These are phyloP conservation scores for Oryza officinalis DNA, from an alignment of 176 grass and related monocot species.

Conservation along the genomic window DNA sequence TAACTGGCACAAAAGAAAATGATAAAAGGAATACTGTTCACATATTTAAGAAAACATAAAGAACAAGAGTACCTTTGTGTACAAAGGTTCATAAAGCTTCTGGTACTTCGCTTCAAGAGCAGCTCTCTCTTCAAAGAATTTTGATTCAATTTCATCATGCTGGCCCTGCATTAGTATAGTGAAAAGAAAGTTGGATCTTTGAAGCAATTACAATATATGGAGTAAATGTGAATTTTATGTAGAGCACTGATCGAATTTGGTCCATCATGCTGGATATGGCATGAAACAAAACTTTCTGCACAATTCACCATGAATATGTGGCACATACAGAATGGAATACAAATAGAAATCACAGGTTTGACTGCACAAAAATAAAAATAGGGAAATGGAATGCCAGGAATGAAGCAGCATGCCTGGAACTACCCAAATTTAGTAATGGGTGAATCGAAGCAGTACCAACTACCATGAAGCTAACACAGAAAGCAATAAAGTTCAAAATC, in stretches of 20 bases:
- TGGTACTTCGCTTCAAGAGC: conserved; percentile 65
- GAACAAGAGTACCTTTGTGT: conserved; percentile 36
- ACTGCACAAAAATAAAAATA: conserved; percentile 13
- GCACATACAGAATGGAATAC: background rate
- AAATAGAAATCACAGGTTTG: background rate
- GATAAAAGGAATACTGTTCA: background rate
- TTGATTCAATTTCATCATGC: conserved; percentile 57
- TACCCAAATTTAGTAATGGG: background rate
- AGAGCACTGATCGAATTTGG: background rate
- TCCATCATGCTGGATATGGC: background rate
- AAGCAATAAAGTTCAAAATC: background rate
- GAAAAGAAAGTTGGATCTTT: background rate
- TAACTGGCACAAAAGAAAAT: background rate
- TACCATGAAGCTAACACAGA: background rate
- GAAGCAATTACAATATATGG: background rate
- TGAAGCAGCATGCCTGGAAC: background rate
- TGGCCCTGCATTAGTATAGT: conserved; percentile 35
- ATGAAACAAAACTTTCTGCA: background rate
- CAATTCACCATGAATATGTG: background rate
- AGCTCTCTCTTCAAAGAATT: conserved; percentile 58
- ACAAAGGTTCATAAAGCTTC: conserved; percentile 63
- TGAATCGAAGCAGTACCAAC: background rate
- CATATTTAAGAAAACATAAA: background rate
- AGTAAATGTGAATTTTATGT: background rate
- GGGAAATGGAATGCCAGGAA: background rate